These are phyloP conservation scores for Quercus suber DNA, from an alignment of 306 rosid species.

Conservation along the genomic window DNA sequence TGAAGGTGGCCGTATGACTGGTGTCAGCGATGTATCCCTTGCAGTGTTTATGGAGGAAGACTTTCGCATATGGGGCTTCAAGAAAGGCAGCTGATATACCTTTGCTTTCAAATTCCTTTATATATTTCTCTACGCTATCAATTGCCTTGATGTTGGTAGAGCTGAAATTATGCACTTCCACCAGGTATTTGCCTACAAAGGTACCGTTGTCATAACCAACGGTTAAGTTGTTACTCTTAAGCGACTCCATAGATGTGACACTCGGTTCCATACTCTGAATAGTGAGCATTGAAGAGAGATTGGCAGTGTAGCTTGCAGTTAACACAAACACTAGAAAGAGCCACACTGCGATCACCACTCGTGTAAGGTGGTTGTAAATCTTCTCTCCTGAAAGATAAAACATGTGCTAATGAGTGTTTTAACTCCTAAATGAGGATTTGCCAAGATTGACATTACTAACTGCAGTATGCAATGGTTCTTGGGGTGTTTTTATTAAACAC, in stretches of 20 bases:
- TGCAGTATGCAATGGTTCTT: too few species aligned
- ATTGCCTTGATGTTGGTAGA: not conserved
- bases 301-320: constrained; percentile 67
- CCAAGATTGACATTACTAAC: too few species aligned
- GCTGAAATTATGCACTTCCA: not conserved
- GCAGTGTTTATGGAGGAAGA: constrained; percentile 23
- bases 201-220: constrained; percentile 46
- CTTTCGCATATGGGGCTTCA: constrained; percentile 28
- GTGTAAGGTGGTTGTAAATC: constrained; percentile 40
- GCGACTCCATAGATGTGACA: constrained; percentile 33
- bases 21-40: not conserved
- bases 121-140: not conserved
- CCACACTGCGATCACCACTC: constrained; percentile 52
- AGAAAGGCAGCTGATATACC: constrained; percentile 29
- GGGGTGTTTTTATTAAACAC: too few species aligned
- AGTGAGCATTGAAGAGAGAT: constrained; percentile 68
- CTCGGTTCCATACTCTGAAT: constrained; percentile 33
- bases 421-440: too few species aligned
- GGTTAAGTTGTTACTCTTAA: constrained; percentile 29
- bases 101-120: not conserved
- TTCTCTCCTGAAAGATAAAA: constrained; percentile 42
- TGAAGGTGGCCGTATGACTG: not conserved
- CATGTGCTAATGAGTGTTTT: not conserved
- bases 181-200: not conserved
- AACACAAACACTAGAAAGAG: constrained; percentile 51